Percentiles rank a stretch among this genome's conserved stretches.
These are phyloP conservation scores for Forsythia viridissima DNA, from an alignment of 257 asterid species.

Conservation along the genomic window DNA sequence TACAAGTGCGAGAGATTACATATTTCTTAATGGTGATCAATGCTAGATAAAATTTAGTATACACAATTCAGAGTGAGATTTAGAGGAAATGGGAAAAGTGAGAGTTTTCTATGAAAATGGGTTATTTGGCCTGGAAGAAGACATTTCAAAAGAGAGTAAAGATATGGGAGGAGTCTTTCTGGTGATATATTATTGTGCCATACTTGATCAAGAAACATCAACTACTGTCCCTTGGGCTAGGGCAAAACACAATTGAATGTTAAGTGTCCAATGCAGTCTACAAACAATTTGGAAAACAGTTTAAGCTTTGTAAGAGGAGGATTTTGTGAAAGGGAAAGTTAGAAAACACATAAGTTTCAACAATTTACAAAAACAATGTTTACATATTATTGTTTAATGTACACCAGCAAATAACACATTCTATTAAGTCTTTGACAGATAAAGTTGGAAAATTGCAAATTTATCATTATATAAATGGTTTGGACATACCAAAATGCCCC, in stretches of 20 bases:
- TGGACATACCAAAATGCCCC: not conserved
- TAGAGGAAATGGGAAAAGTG: not conserved
- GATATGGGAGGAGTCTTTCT: not conserved
- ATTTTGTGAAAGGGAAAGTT: not conserved
- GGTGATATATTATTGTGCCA: not conserved
- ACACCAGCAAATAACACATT: not conserved
- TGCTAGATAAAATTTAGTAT: no score
- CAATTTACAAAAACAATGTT: not conserved
- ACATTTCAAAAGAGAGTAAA: not conserved
- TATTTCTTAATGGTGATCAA: no score
- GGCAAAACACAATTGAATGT: not conserved
- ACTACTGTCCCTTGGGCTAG: not conserved
- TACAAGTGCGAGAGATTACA: not conserved
- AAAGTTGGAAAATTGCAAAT: not conserved
- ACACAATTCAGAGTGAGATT: not conserved
- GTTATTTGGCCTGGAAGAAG: not conserved
- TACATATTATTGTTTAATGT: not conserved
- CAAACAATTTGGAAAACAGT: not conserved
- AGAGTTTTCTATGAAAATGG: not conserved
- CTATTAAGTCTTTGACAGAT: not conserved
- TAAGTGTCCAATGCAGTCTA: not conserved
- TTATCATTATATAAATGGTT: not conserved
- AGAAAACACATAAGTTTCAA: not conserved
- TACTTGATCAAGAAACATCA: no score
- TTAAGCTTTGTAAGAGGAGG: not conserved